phyloP scores from a whole-genome alignment of 768 basidiomycete genomes.

The Mrakia blollopis region DNA sequence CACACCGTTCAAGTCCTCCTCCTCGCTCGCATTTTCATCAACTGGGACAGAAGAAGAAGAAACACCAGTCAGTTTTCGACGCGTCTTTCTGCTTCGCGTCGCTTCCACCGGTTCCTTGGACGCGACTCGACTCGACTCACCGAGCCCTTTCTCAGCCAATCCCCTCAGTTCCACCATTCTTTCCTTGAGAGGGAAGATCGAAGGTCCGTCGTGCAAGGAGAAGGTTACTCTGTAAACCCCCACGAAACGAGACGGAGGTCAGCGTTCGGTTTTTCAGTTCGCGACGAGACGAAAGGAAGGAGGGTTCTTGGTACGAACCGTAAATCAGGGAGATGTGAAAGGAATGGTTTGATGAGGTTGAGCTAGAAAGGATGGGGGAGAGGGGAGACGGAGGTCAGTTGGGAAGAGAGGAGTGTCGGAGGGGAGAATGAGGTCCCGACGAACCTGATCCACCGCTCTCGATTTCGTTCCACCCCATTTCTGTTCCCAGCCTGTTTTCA shows the following conservation, averaged over 20 bases:
- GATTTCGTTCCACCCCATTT: neutral
- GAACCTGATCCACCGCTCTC: neutral
- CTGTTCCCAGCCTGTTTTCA: neutral
- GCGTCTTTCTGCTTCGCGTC: too few species aligned
- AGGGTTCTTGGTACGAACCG: neutral
- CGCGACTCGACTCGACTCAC: neutral
- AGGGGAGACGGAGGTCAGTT: neutral
- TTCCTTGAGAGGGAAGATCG: neutral
- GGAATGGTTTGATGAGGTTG: neutral
- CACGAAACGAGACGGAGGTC: too few species aligned
- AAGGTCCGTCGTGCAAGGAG: conserved; percentile 8
- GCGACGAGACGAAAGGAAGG: neutral
- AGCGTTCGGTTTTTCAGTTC: too few species aligned
- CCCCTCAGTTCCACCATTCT: neutral
- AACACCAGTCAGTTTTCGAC: too few species aligned
- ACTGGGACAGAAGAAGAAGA: too few species aligned
- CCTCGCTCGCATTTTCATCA: neutral
- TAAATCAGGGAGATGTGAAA: neutral
- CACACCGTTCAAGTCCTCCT: neutral
- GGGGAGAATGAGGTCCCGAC: neutral
- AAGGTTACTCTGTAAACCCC: conserved; percentile 6
- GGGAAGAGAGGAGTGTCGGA: neutral
- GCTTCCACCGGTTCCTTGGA: too few species aligned
- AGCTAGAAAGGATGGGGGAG: neutral
- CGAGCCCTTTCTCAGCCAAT: neutral